Percentiles rank a stretch among this genome's conserved stretches.
Evolutionary conservation across 257 asterid species (phyloP).

Genomic region (Forsythia suspensa): DNA sequence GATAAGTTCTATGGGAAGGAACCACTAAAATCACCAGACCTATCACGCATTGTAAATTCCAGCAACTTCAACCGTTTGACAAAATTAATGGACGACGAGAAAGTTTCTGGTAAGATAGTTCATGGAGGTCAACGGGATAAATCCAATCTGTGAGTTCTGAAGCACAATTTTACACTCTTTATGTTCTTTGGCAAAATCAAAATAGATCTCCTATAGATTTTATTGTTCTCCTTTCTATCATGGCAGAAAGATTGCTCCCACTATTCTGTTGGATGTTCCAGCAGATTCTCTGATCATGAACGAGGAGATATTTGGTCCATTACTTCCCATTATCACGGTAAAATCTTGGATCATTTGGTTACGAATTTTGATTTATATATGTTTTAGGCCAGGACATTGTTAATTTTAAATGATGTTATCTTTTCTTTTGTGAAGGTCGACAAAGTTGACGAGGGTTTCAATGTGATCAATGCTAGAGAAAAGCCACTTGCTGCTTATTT

Average conservation of each 20-base stretch:
- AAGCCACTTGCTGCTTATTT: slow-evolving; percentile 93
- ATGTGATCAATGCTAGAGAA: slow-evolving; percentile 56
- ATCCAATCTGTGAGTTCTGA: slow-evolving; percentile 62
- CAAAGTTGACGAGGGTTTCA: slow-evolving; percentile 60
- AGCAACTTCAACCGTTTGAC: slow-evolving; percentile 67
- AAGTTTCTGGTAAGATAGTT: slow-evolving; percentile 70
- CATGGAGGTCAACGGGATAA: slow-evolving; percentile 81
- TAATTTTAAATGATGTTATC: too few relatives aligned
- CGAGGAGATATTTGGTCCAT: slow-evolving; percentile 92
- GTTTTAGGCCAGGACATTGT: too few relatives aligned
- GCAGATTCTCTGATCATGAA: slow-evolving; percentile 68
- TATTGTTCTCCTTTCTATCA: slow-evolving; percentile 10
- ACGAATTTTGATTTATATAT: too few relatives aligned
- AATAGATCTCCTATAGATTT: slow-evolving; percentile 3
- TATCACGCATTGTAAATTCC: slow-evolving; percentile 70
- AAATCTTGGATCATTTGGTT: not conserved
- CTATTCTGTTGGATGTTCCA: slow-evolving; percentile 74
- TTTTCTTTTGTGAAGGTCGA: slow-evolving; percentile 45
- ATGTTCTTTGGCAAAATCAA: not conserved
- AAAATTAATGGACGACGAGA: slow-evolving; percentile 67
- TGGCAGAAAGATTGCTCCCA: slow-evolving; percentile 77
- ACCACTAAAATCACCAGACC: slow-evolving; percentile 66
- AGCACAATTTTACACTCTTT: not conserved
- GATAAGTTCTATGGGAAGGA: slow-evolving; percentile 77
- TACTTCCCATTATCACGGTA: slow-evolving; percentile 87